These are phyloP conservation scores for Fusarium piperis DNA, from an alignment of 2,329 filamentous ascomycete species.

Conservation along the genomic window DNA sequence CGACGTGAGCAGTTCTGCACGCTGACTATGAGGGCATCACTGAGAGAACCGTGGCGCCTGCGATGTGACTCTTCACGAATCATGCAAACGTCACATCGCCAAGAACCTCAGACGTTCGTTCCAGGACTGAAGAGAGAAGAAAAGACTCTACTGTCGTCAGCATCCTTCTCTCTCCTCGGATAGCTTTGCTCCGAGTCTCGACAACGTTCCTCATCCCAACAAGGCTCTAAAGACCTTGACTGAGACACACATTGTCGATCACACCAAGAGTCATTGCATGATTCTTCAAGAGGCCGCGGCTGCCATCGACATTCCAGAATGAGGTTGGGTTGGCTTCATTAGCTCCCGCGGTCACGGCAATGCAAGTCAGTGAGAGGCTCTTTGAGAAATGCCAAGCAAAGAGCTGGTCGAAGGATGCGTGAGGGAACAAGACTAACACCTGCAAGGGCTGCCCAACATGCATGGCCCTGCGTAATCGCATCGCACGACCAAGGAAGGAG, in stretches of 20 bases:
- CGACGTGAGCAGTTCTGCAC: neutral
- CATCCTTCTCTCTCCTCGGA: neutral
- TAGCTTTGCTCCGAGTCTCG: neutral
- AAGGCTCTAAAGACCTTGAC: neutral
- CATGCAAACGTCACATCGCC: constrained; percentile 1
- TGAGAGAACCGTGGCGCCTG: neutral
- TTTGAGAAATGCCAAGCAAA: neutral
- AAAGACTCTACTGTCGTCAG: neutral
- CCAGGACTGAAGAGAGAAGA: neutral
- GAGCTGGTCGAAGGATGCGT: neutral
- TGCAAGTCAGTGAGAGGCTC: neutral
- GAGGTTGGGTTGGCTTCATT: neutral
- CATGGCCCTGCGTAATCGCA: constrained; percentile 6
- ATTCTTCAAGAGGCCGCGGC: neutral
- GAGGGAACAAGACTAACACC: neutral
- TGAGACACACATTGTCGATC: neutral
- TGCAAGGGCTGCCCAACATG: neutral
- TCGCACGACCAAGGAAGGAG: neutral
- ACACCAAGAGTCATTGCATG: neutral
- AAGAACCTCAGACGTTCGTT: neutral
- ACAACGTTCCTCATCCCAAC: neutral
- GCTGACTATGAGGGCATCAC: neutral
- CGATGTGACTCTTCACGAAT: neutral
- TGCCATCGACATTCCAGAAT: neutral
- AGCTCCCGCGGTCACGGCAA: constrained; percentile 4